Percentiles rank a stretch among this genome's conserved stretches.
These are phyloP conservation scores for Nectriaceae sp. DNA, from an alignment of 2,329 filamentous ascomycete genomes.

Conservation along the genomic window DNA sequence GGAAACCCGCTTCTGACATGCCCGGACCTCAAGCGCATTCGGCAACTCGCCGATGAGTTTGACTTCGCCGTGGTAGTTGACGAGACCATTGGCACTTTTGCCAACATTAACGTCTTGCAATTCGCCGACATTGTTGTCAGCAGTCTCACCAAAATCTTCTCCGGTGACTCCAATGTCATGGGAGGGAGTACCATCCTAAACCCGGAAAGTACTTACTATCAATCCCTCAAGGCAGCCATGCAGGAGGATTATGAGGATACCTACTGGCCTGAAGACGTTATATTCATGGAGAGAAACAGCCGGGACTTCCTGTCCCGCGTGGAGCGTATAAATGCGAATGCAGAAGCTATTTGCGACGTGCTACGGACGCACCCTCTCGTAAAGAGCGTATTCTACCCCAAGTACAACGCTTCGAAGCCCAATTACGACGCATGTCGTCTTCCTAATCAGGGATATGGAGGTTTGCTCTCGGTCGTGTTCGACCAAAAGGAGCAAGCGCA, in stretches of 20 bases:
- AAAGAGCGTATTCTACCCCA: constrained; percentile 85
- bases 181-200: constrained; percentile 74
- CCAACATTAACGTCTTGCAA: constrained; percentile 91
- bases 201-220: constrained; percentile 70
- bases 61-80: constrained; percentile 91
- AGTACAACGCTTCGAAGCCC: constrained; percentile 66
- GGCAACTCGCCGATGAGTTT: constrained; percentile 75
- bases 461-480: constrained; percentile 84
- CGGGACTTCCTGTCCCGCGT: constrained; percentile 86
- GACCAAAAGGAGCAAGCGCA: constrained; percentile 68
- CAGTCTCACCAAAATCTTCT: constrained; percentile 96
- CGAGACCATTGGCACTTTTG: constrained; percentile 94
- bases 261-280: constrained; percentile 90
- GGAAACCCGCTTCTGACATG: constrained; percentile 87
- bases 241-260: constrained; percentile 76
- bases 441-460: constrained; percentile 81
- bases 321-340: constrained; percentile 80
- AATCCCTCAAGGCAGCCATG: constrained; percentile 66
- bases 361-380: constrained; percentile 64
- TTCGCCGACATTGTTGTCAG: constrained; percentile 91
- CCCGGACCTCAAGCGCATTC: constrained; percentile 82
- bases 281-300: constrained; percentile 96
- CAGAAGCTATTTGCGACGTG: constrained; percentile 78
- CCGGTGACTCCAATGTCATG: constrained; percentile 98
- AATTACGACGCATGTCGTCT: constrained; percentile 81